Evolutionary conservation across 2,329 filamentous ascomycete genomes (phyloP), one percentile per base, ranked within the genome.

Genomic region (Aureobasidium musti): DNA sequence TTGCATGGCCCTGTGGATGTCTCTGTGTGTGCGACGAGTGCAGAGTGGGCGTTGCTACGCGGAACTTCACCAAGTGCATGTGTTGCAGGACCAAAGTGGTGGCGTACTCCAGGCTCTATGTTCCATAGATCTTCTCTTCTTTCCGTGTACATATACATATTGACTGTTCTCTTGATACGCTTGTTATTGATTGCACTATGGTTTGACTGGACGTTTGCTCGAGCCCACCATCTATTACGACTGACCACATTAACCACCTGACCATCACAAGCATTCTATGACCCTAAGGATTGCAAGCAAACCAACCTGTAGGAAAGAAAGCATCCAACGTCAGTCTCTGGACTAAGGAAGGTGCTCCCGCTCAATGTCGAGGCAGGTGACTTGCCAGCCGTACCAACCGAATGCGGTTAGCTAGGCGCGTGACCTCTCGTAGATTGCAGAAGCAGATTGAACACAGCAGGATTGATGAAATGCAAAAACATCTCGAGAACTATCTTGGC

Each of bases 1-100:
- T 99, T 65, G 89, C 97, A 1, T 98, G 95, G 95, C 95, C 95
- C 0, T 99, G 95, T 76, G 90, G 95, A 2, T 99, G 95, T 75
- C 83, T 99, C 67, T 94, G 91, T 71, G 83, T 98, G 14, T 98
- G 95, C 75, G 95, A 99, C 76, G 95, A 98, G 71, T 98, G 95
- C 75, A 85, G 95, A 37, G 91, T 98, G 41, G 94, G 91, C 50
- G 83, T 98, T 69, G 95, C 95, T 3, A 93, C 96, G 87, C 96
- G 97, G 76, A 98, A 98, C 76, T 98, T 96, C 76, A 91, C 93
- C 70, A 96, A 91, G 75, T 99, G 95, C 75, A 93, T 98, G 45
- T 98, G 94, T 73, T 98, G 95, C 77, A 86, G 95, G 60, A 87
- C 91, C 66, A 90, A 95, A 72, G 92, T 98, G 35, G 86, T 87